A percentile compares a stretch with the other conserved stretches of the same genome.
Conservation (phyloP, 768 basidiomycete genomes). For the Kwoniella botswanensis region DNA sequence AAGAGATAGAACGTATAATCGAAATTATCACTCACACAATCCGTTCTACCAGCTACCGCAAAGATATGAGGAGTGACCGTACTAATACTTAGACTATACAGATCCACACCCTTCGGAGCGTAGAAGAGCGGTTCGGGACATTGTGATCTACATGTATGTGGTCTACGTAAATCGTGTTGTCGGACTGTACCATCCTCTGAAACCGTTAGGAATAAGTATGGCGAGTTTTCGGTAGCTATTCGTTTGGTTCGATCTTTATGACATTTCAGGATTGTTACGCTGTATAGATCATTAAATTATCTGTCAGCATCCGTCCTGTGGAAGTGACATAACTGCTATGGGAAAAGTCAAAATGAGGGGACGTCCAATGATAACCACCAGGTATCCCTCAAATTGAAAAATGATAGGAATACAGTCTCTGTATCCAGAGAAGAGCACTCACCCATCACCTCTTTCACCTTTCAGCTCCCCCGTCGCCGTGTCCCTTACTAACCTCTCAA, state of each 20-base stretch:
- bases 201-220: constrained; percentile 49
- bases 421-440: constrained; percentile 18
- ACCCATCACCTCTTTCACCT: constrained; percentile 42
- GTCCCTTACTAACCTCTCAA: constrained; percentile 61
- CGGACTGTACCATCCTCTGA: constrained; percentile 81
- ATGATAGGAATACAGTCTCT: no score
- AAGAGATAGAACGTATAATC: no score
- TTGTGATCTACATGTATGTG: constrained; percentile 67
- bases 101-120: constrained; percentile 63
- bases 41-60: constrained; percentile 80
- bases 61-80: constrained; percentile 81
- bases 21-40: constrained; percentile 65
- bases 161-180: constrained; percentile 79
- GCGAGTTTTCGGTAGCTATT: constrained; percentile 64
- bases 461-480: constrained; percentile 26
- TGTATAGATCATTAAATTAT: constrained; percentile 6
- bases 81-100: constrained; percentile 77
- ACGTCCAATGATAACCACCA: no score
- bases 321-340: neutral
- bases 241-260: constrained; percentile 74
- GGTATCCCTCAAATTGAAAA: no score
- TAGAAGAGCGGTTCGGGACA: constrained; percentile 77
- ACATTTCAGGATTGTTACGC: constrained; percentile 65
- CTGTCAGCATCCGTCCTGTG: neutral
- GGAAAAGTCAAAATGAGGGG: no score